Evolutionary conservation across 1,139 yeast genomes (phyloP).

Genomic region (Meyerozyma carpophila): DNA sequence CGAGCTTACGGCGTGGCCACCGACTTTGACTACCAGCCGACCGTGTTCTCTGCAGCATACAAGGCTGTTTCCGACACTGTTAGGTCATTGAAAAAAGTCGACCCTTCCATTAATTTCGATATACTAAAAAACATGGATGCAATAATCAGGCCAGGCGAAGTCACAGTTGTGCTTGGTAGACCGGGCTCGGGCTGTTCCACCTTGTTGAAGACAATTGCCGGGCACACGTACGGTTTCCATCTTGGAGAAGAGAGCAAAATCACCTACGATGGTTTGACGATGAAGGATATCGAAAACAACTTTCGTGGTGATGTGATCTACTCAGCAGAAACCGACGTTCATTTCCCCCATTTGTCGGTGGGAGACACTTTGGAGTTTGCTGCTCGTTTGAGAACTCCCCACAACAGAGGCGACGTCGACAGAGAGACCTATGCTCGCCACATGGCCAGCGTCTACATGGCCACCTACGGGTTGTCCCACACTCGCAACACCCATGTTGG

Average conservation of each 20-base stretch:
- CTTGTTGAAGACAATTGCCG: constrained; percentile 61
- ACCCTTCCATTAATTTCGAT: constrained; percentile 31
- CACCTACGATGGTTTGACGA: constrained; percentile 29
- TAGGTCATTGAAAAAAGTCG: constrained; percentile 12
- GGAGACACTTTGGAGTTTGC: constrained; percentile 25
- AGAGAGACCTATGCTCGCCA: constrained; percentile 57
- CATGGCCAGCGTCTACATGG: constrained; percentile 64
- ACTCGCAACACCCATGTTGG: constrained; percentile 54
- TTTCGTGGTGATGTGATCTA: constrained; percentile 29
- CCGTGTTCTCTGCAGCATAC: constrained; percentile 49
- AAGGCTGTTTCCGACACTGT: constrained; percentile 12
- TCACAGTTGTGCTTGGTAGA: constrained; percentile 73
- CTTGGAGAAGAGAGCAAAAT: constrained; percentile 46
- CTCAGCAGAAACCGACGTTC: constrained; percentile 23
- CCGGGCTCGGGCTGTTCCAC: constrained; percentile 89
- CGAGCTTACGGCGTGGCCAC: constrained; percentile 72
- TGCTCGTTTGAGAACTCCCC: constrained; percentile 21
- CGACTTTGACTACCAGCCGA: constrained; percentile 76
- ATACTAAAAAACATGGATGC: constrained; percentile 69
- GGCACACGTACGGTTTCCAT: constrained; percentile 69
- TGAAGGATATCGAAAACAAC: constrained; percentile 20
- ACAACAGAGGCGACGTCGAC: constrained; percentile 29
- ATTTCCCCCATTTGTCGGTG: constrained; percentile 22
- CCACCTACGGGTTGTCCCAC: constrained; percentile 60
- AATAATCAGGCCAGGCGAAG: constrained; percentile 61